These are phyloP conservation scores for Pseudomassariella vexata DNA, from an alignment of 2,329 filamentous ascomycete species.

Conservation along the genomic window DNA sequence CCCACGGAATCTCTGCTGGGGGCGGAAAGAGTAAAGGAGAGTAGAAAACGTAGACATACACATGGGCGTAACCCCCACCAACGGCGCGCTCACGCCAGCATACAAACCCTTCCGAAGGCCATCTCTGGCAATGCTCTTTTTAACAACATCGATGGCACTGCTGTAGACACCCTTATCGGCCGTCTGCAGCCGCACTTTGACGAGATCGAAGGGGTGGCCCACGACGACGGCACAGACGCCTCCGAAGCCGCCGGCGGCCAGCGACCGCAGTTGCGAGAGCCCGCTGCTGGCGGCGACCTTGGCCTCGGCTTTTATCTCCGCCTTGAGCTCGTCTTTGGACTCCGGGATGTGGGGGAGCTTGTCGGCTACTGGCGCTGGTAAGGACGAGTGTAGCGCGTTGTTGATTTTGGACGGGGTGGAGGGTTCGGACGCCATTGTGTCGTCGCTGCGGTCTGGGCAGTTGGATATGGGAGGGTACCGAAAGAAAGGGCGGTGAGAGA, in stretches of 20 bases:
- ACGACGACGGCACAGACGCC: constrained; percentile 92
- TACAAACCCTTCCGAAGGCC: constrained; percentile 79
- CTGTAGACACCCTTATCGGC: constrained; percentile 90
- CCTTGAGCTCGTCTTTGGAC: constrained; percentile 37
- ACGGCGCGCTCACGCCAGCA: constrained; percentile 90
- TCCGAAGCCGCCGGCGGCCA: constrained; percentile 86
- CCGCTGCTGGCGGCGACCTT: constrained; percentile 30
- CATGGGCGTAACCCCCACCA: constrained; percentile 97
- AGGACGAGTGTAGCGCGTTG: constrained; percentile 23
- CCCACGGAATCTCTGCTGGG: neutral
- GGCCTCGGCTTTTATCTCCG: constrained; percentile 34
- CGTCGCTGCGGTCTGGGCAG: too few species aligned
- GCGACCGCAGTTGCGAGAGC: constrained; percentile 62
- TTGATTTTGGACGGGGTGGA: too few species aligned
- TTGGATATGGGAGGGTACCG: too few species aligned
- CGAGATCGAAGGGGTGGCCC: constrained; percentile 93
- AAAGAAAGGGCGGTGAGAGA: too few species aligned
- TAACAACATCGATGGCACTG: constrained; percentile 85
- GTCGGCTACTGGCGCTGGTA: constrained; percentile 28
- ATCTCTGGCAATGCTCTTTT: constrained; percentile 81
- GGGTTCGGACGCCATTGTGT: constrained; percentile 7
- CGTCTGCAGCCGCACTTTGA: constrained; percentile 96
- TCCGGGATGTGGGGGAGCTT: constrained; percentile 38
- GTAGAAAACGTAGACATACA: constrained; percentile 56
- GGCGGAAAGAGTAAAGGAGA: neutral